Evolutionary conservation across 2,329 filamentous ascomycete species (phyloP).

Genomic region (Cercospora beticola): DNA sequence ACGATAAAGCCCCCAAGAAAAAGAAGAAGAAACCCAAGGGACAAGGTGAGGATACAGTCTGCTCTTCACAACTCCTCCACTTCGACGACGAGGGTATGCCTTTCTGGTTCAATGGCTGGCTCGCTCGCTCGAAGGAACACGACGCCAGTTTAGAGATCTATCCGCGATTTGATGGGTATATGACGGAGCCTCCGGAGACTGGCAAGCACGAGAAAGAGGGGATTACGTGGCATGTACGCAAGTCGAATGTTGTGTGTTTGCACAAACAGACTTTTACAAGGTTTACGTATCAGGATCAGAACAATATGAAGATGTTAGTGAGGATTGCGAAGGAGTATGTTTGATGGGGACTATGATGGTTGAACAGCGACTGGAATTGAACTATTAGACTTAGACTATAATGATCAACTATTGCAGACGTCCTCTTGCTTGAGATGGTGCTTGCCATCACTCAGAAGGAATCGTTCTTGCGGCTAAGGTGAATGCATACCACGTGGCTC

Average conservation of each 20-base stretch:
- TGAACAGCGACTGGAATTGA: background rate
- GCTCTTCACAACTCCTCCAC: conserved; percentile 49
- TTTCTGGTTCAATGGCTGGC: conserved; percentile 52
- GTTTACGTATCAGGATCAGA: background rate
- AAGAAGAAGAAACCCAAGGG: conserved; percentile 14
- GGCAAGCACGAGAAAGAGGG: background rate
- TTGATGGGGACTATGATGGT: too few species aligned
- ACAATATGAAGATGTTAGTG: background rate
- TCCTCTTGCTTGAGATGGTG: background rate
- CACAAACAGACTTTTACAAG: background rate
- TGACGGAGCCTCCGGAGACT: background rate
- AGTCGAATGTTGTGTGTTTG: background rate
- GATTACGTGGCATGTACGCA: background rate
- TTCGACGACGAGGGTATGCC: conserved; percentile 43
- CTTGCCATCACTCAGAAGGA: too few species aligned
- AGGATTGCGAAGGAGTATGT: background rate
- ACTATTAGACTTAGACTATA: background rate
- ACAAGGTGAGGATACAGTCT: conserved; percentile 37
- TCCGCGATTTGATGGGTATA: background rate
- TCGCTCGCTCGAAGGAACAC: conserved; percentile 16
- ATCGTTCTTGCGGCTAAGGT: too few species aligned
- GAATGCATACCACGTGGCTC: too few species aligned
- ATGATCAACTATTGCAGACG: background rate
- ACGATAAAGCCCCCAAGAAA: background rate
- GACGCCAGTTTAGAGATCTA: background rate